phyloP scores from a whole-genome alignment of 805 yeast genomes.

The Cyberlindnera xishuangbannaensis region DNA sequence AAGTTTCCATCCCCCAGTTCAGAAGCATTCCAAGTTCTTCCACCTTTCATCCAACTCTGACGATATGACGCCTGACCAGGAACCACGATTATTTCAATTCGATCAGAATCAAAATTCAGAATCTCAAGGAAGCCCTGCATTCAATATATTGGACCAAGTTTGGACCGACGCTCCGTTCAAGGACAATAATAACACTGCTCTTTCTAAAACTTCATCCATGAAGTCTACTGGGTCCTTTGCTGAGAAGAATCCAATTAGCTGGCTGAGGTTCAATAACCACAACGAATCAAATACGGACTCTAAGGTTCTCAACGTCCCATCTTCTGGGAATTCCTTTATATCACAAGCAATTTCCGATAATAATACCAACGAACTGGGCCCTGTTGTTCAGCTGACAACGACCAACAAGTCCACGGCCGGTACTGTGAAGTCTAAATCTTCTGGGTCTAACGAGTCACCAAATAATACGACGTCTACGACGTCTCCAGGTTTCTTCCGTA shows the following conservation, averaged over 20 bases:
- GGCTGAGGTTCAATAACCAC: conserved; percentile 15
- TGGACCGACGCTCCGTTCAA: conserved; percentile 13
- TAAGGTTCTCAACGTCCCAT: conserved; percentile 2
- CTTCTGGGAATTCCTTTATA: conserved; percentile 11
- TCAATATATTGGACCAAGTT: conserved; percentile 12
- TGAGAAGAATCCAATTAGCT: conserved; percentile 16
- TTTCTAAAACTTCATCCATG: conserved; percentile 14
- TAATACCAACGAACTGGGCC: no score
- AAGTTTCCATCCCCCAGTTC: conserved; percentile 1
- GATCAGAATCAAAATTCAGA: not conserved
- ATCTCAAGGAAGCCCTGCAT: conserved; percentile 5
- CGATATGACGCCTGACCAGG: no score
- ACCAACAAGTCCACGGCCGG: conserved; percentile 21
- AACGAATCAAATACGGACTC: conserved; percentile 2
- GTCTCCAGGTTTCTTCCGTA: conserved; percentile 33
- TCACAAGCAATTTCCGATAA: no score
- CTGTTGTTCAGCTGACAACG: conserved; percentile 13
- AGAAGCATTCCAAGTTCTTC: conserved; percentile 23
- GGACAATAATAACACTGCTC: conserved; percentile 3
- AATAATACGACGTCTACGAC: conserved; percentile 13
- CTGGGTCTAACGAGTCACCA: conserved; percentile 12
- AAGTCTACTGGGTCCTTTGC: conserved; percentile 7
- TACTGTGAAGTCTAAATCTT: conserved; percentile 17
- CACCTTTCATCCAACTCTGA: conserved; percentile 11
- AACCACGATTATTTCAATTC: conserved; percentile 4